Conservation (phyloP, 2,329 filamentous ascomycete genomes). For the Aspergillus quadrilineatus region DNA sequence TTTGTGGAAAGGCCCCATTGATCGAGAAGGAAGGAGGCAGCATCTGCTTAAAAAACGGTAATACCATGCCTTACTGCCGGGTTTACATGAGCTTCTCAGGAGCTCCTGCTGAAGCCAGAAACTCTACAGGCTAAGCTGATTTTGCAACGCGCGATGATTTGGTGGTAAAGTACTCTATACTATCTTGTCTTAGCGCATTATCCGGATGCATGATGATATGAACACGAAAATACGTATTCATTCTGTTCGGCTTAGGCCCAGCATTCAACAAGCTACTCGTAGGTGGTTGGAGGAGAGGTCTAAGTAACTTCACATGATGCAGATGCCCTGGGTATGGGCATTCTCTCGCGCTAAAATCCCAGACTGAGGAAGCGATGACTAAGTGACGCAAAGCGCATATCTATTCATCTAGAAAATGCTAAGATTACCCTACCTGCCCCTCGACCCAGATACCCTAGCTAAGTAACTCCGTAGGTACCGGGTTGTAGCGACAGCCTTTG, state of each 20-base stretch:
- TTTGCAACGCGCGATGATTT: background rate
- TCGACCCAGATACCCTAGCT: background rate
- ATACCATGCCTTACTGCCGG: background rate
- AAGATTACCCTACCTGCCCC: too few relatives aligned
- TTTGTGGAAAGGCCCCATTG: background rate
- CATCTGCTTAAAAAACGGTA: too few relatives aligned
- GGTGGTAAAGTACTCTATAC: background rate
- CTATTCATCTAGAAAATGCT: too few relatives aligned
- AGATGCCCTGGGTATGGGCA: too few relatives aligned
- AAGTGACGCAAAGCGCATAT: too few relatives aligned
- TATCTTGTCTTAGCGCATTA: background rate
- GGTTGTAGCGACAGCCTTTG: background rate
- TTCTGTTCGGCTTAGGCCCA: constrained; percentile 4
- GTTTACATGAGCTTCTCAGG: background rate
- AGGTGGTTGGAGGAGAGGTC: too few relatives aligned
- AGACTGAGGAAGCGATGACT: too few relatives aligned
- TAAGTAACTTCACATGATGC: too few relatives aligned
- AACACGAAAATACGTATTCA: background rate
- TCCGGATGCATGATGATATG: constrained; percentile 11
- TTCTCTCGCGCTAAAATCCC: too few relatives aligned
- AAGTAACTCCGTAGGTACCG: background rate
- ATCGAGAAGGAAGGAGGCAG: background rate
- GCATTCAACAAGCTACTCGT: too few relatives aligned
- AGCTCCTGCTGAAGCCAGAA: background rate
- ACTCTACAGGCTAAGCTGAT: background rate